Conservation (phyloP, 2,329 filamentous ascomycete genomes). For the Apiospora phragmitis region DNA sequence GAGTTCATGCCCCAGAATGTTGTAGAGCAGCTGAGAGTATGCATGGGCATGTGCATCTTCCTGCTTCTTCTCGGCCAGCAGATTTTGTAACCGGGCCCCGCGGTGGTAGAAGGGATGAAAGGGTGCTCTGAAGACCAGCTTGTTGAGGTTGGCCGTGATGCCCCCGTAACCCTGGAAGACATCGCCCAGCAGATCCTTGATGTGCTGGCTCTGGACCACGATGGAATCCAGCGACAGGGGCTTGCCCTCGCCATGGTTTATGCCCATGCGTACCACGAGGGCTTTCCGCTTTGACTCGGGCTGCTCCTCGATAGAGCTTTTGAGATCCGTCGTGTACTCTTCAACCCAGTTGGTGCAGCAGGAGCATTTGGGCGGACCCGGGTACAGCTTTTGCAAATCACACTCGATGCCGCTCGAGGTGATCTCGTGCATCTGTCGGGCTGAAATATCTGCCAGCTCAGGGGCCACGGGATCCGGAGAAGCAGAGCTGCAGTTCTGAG, state of each 20-base stretch:
- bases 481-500: too few relatives aligned
- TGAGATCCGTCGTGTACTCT: conserved; percentile 22
- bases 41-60: conserved; percentile 17
- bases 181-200: conserved; percentile 57
- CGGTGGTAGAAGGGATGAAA: conserved; percentile 68
- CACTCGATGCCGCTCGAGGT: not conserved
- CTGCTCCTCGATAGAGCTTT: conserved; percentile 16
- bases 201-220: conserved; percentile 61
- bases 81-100: conserved; percentile 52
- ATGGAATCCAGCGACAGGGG: conserved; percentile 48
- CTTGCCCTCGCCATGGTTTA: conserved; percentile 16
- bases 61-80: conserved; percentile 44
- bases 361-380: conserved; percentile 27
- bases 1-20: conserved; percentile 53
- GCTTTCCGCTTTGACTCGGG: conserved; percentile 17
- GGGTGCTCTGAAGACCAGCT: conserved; percentile 59
- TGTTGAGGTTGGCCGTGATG: conserved; percentile 58
- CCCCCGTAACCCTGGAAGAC: conserved; percentile 61
- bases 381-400: conserved; percentile 23
- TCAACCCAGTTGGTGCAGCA: conserved; percentile 33
- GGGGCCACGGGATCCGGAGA: too few relatives aligned
- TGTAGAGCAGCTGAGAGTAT: conserved; percentile 48
- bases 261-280: conserved; percentile 17
- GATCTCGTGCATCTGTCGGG: not conserved
- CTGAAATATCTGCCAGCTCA: not conserved